phyloP scores from a whole-genome alignment of 305 asterid species.

The Stenogyne calaminthoides region DNA sequence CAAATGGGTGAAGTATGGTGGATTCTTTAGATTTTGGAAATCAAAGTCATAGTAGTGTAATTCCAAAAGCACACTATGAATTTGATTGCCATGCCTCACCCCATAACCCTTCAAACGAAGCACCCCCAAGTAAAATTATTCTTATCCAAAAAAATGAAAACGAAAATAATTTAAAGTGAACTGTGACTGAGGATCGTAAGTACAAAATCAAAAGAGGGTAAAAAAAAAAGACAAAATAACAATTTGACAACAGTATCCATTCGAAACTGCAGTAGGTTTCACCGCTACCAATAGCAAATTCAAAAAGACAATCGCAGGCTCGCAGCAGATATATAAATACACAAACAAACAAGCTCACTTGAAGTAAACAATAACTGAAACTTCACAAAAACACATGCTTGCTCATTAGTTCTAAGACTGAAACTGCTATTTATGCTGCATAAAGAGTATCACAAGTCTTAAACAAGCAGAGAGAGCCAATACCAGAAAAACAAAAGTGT shows the following conservation, averaged over 20 bases:
- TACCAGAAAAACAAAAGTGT: background rate
- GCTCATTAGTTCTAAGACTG: background rate
- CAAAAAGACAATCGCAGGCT: constrained; percentile 3
- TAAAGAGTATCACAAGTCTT: background rate
- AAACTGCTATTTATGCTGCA: background rate
- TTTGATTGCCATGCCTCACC: too few species aligned
- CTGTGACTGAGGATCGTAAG: background rate
- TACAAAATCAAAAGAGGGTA: background rate
- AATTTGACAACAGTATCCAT: background rate
- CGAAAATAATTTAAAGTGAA: background rate
- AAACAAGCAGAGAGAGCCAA: background rate
- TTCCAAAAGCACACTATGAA: too few species aligned
- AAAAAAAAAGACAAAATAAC: constrained; percentile 13
- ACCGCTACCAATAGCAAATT: background rate
- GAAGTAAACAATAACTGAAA: background rate
- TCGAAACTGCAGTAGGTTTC: background rate
- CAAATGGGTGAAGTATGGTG: too few species aligned
- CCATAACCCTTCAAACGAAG: too few species aligned
- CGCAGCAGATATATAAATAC: constrained; percentile 2
- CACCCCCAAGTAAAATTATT: too few species aligned
- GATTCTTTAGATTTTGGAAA: too few species aligned
- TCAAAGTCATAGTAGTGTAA: too few species aligned
- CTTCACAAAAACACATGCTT: constrained; percentile 2
- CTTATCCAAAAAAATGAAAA: too few species aligned
- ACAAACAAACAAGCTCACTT: background rate